These are phyloP conservation scores for Halophytophthora batemanensis DNA, from an alignment of 352 stramenopile species.

Conservation along the genomic window DNA sequence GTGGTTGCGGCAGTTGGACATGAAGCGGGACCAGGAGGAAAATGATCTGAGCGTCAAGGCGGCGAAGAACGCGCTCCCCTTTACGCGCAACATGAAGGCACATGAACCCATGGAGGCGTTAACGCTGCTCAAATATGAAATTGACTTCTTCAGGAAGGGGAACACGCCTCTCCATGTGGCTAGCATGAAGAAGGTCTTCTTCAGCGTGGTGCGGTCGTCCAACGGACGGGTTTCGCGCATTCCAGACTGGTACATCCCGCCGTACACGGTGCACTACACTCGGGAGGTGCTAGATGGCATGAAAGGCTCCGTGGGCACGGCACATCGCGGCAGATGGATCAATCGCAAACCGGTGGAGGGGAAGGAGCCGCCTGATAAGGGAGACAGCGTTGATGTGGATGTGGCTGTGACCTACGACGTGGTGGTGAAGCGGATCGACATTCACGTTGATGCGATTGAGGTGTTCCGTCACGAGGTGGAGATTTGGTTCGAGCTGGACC, in stretches of 20 bases:
- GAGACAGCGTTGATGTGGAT: background rate
- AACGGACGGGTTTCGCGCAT: slow-evolving; percentile 17
- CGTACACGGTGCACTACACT: slow-evolving; percentile 10
- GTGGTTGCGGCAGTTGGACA: slow-evolving; percentile 10
- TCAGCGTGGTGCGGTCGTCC: slow-evolving; percentile 19
- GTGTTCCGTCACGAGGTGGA: slow-evolving; percentile 24
- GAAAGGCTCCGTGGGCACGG: slow-evolving; percentile 10
- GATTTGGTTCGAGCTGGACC: slow-evolving; percentile 12
- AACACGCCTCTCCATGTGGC: slow-evolving; percentile 25
- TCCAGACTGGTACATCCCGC: slow-evolving; percentile 17
- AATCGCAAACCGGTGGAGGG: slow-evolving; percentile 11
- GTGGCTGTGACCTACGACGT: slow-evolving; percentile 2
- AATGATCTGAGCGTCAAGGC: slow-evolving; percentile 7
- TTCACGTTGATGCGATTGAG: slow-evolving; percentile 25
- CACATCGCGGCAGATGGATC: slow-evolving; percentile 14
- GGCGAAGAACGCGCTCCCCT: slow-evolving; percentile 27
- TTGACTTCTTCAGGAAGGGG: slow-evolving; percentile 24
- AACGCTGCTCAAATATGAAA: slow-evolving; percentile 34
- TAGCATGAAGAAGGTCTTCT: slow-evolving; percentile 30
- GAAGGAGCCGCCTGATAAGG: slow-evolving; percentile 8
- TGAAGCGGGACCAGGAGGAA: slow-evolving; percentile 14
- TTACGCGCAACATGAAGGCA: slow-evolving; percentile 20
- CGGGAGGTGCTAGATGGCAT: slow-evolving; percentile 1
- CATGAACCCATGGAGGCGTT: slow-evolving; percentile 27
- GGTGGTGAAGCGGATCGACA: slow-evolving; percentile 3